phyloP scores from a whole-genome alignment of 2,329 filamentous ascomycete species.

The Venturia effusa region DNA sequence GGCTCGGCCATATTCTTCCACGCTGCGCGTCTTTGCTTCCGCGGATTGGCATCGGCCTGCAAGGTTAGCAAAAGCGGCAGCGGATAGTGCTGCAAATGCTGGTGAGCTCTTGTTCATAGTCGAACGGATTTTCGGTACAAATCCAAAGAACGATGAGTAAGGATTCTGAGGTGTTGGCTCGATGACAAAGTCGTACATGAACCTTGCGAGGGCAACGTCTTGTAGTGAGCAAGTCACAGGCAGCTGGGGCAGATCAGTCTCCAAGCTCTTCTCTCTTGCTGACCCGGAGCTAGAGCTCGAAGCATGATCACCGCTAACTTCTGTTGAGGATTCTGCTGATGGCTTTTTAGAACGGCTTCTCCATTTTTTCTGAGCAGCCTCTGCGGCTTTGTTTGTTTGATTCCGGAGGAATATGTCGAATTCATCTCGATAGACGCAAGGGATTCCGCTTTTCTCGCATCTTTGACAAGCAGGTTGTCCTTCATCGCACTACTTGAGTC shows the following conservation, averaged over 20 bases:
- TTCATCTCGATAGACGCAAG: slow-evolving; percentile 24
- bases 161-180: neutral
- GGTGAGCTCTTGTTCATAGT: neutral
- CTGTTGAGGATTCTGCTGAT: neutral
- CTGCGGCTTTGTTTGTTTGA: slow-evolving; percentile 20
- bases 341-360: slow-evolving; percentile 13
- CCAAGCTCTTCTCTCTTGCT: neutral
- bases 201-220: neutral
- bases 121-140: neutral
- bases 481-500: slow-evolving; percentile 23
- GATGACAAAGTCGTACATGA: slow-evolving; percentile 1
- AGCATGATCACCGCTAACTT: neutral
- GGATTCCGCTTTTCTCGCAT: slow-evolving; percentile 19
- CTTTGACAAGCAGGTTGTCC: slow-evolving; percentile 21
- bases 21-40: too few species aligned
- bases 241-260: neutral
- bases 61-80: neutral
- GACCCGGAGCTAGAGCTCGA: neutral
- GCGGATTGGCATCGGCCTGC: neutral
- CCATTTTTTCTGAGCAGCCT: slow-evolving; percentile 25
- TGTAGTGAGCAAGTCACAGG: neutral
- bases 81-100: too few species aligned
- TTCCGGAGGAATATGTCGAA: slow-evolving; percentile 24
- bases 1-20: neutral
- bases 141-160: neutral